These are phyloP conservation scores for Caryopteris hybrid DNA, from an alignment of 305 asterid genomes.

Conservation along the genomic window DNA sequence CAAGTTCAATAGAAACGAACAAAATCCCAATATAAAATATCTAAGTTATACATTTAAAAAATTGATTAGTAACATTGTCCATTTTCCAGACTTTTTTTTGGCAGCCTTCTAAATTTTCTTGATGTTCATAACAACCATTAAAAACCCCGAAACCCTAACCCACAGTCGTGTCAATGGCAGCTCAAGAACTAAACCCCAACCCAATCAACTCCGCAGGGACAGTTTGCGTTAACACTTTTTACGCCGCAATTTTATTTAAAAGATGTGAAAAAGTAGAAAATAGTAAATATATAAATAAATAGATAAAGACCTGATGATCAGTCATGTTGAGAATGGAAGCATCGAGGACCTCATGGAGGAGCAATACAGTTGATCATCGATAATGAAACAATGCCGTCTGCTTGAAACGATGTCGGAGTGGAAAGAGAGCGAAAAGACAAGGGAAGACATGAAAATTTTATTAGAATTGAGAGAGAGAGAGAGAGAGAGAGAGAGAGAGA, in stretches of 20 bases:
- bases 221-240: not conserved
- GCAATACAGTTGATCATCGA: slow-evolving; percentile 26
- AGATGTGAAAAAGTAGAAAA: not conserved
- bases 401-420: slow-evolving; percentile 26
- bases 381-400: slow-evolving; percentile 34
- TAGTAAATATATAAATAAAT: too few relatives aligned
- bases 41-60: not conserved
- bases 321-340: slow-evolving; percentile 50
- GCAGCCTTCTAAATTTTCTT: not conserved
- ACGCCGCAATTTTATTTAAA: not conserved
- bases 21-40: slow-evolving; percentile 1
- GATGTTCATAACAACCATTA: not conserved
- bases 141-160: slow-evolving; percentile 38
- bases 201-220: slow-evolving; percentile 15
- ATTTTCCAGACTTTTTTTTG: not conserved
- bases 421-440: slow-evolving; percentile 28
- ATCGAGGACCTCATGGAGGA: slow-evolving; percentile 35
- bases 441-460: slow-evolving; percentile 57
- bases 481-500: not conserved
- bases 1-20: slow-evolving; percentile 10
- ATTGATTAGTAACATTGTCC: not conserved
- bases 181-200: slow-evolving; percentile 22
- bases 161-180: slow-evolving; percentile 12
- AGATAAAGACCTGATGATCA: slow-evolving; percentile 51
- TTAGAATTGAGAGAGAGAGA: slow-evolving; percentile 2